Evolutionary conservation across 192 early-diverging fungal species (phyloP).

Genomic region (Rhizophlyctis rosea): DNA sequence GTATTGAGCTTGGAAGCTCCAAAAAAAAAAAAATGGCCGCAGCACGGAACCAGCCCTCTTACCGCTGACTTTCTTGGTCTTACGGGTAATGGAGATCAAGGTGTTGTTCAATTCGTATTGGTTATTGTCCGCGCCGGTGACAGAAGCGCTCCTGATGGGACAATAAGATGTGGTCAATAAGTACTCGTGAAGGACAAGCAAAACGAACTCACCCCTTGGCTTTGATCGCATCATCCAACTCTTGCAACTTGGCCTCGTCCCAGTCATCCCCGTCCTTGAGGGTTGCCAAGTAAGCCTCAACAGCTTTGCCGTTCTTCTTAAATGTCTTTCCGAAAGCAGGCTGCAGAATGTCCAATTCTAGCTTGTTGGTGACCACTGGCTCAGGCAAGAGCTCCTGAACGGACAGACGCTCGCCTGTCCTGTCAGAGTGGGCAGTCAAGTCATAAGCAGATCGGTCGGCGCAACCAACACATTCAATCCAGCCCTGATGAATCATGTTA

Average conservation of each 20-base stretch:
- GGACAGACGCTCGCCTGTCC: slow-evolving; percentile 89
- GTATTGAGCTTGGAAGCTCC: slow-evolving; percentile 2
- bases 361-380: slow-evolving; percentile 72
- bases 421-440: slow-evolving; percentile 82
- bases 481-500: slow-evolving; percentile 59
- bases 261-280: slow-evolving; percentile 37
- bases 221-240: slow-evolving; percentile 25
- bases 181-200: too few species aligned
- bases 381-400: slow-evolving; percentile 86
- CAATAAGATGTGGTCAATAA: too few species aligned
- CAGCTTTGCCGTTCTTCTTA: slow-evolving; percentile 86
- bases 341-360: slow-evolving; percentile 86
- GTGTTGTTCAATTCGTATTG: slow-evolving; percentile 60
- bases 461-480: slow-evolving; percentile 99
- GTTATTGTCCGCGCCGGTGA: slow-evolving; percentile 62
- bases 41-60: too few species aligned
- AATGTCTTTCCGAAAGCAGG: slow-evolving; percentile 86
- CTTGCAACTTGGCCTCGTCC: slow-evolving; percentile 54
- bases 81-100: slow-evolving; percentile 43
- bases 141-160: slow-evolving; percentile 43
- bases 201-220: background rate
- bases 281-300: slow-evolving; percentile 73
- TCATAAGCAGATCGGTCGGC: slow-evolving; percentile 99
- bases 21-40: too few species aligned
- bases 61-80: slow-evolving; percentile 47